Base-by-base conservation (phyloP, 176 grass and related monocot genomes). In the Avena eriantha region DNA sequence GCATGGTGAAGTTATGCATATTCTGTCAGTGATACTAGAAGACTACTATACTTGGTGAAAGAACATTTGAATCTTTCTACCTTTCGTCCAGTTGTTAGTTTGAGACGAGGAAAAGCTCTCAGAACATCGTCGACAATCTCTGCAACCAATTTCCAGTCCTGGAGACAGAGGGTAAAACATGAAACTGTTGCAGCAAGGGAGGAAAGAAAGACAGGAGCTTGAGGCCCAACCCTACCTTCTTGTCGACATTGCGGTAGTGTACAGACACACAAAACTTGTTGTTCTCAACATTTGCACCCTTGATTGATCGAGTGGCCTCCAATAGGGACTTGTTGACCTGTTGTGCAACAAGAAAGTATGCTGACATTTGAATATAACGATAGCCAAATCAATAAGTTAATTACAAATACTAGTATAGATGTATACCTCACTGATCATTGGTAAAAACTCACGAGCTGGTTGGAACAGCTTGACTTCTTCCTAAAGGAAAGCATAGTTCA, bases 231-330 rank as follows among this genome's bases (percentile, higher is more conserved):
- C 18, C 6, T 88, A 92, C 93, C 93, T 89, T 87, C 13, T 86
- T 74, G 70, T 90, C 36, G 26, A 95, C 93, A 71, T 89, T 88
- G 14, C 93, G 88, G 46, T 95, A 95, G 66, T 95, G 93, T 55
- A 95, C 93, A 86, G 93, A 92, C 21, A 89, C 82, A 76, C 90
- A 92, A 66, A 95, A 95, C 35, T 95, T 92, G 73, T 87, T 95
- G 79, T 95, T 85, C 86, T 95, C 93, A 55, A 95, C 83, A 24
- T 82, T 90, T 21, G 83, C 89, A 22, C 93, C 93, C 50, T 68
- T 21, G 73, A 95, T 95, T 83, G 72, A 89, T 48, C 86, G 87
- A 2, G 79, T 84, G 68, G 78, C 72, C 51, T 92, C 86, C 63
- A 89, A 39, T 65, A 95, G 86, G 70, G 86, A 90, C 69, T 82